phyloP scores from a whole-genome alignment of 805 yeast species.

The Blastobotrys mokoenaii region DNA sequence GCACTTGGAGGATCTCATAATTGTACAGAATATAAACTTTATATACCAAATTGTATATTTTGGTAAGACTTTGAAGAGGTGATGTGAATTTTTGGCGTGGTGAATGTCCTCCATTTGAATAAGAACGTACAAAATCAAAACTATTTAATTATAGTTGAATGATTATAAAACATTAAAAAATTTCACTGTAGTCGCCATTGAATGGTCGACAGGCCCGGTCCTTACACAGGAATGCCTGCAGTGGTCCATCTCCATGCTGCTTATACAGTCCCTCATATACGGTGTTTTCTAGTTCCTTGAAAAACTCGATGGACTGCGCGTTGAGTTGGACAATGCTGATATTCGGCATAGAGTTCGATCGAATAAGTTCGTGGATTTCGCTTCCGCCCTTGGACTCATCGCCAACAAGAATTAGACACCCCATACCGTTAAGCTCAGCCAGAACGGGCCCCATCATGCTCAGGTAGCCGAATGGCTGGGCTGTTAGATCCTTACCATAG shows the following conservation, averaged over 20 bases:
- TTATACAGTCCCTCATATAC: slow-evolving; percentile 10
- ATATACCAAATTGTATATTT: not conserved
- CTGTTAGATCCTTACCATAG: slow-evolving; percentile 17
- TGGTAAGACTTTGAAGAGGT: no score
- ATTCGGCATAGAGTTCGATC: slow-evolving; percentile 5
- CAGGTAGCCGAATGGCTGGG: slow-evolving; percentile 21
- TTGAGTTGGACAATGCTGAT: slow-evolving; percentile 13
- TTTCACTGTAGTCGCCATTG: not conserved
- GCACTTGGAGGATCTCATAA: slow-evolving; percentile 43
- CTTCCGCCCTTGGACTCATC: not conserved
- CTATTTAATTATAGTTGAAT: not conserved
- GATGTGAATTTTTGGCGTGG: not conserved
- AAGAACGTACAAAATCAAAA: not conserved
- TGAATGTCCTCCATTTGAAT: not conserved
- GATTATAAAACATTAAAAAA: not conserved
- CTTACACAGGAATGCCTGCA: slow-evolving; percentile 9
- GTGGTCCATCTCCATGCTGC: slow-evolving; percentile 2
- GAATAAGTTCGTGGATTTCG: slow-evolving; percentile 3
- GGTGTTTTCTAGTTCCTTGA: slow-evolving; percentile 4
- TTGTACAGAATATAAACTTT: not conserved
- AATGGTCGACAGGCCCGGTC: slow-evolving; percentile 11
- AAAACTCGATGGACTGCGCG: slow-evolving; percentile 11
- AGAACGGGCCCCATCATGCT: slow-evolving; percentile 16
- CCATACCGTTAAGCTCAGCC: slow-evolving; percentile 11
- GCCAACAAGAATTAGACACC: slow-evolving; percentile 13